Conservation (phyloP, 208 protist species). For the Crithidia expoeki region DNA sequence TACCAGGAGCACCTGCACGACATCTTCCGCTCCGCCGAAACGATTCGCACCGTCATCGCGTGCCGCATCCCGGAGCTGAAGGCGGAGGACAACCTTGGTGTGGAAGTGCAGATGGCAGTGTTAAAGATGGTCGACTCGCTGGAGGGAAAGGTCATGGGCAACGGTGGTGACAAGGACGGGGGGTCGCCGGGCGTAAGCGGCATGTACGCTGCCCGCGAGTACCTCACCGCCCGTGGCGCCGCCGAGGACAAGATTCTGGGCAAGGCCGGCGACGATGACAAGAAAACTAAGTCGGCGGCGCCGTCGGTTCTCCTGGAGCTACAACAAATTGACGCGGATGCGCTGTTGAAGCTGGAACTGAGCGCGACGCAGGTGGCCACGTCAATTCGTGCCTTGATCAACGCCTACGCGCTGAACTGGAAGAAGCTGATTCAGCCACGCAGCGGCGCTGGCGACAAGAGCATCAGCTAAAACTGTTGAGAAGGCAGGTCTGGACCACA, state of each 20-base stretch:
- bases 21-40: conserved; percentile 54
- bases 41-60: conserved; percentile 67
- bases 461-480: conserved; percentile 51
- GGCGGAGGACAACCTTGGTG: conserved; percentile 89
- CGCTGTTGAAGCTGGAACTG: conserved; percentile 64
- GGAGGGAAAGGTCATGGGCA: conserved; percentile 40
- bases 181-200: conserved; percentile 22
- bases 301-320: conserved; percentile 66
- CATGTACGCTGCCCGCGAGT: conserved; percentile 59
- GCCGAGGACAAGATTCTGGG: conserved; percentile 81
- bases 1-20: conserved; percentile 51
- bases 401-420: conserved; percentile 79
- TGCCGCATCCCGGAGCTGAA: conserved; percentile 83
- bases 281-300: conserved; percentile 41
- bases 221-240: conserved; percentile 53
- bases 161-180: conserved; percentile 51
- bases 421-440: conserved; percentile 90
- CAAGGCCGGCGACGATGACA: conserved; percentile 36
- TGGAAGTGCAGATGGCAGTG: conserved; percentile 77
- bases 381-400: conserved; percentile 71
- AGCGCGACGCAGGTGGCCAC: conserved; percentile 53
- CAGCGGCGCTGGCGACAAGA: conserved; percentile 43
- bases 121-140: conserved; percentile 68
- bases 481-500: too few species aligned
- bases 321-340: conserved; percentile 70